Base-by-base conservation (phyloP, 257 asterid species). In the Nyctanthes arbortristis region DNA sequence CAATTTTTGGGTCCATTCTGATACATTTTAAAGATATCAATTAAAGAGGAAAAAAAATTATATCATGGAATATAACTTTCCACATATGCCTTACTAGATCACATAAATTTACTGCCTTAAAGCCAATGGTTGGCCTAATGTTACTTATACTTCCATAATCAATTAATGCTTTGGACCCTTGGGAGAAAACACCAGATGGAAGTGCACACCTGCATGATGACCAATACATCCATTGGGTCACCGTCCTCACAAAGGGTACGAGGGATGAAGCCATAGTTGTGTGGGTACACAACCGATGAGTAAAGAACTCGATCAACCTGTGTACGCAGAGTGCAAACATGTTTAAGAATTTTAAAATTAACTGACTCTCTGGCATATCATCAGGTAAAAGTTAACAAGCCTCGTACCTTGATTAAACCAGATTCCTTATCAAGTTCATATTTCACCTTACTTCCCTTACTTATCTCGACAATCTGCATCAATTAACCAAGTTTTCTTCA, bases 391-490 rank as follows among this genome's bases (percentile, higher is more conserved):
- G 37, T 67, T 33, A 62, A 66, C 49, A 64, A 16, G 43, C n/a
- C 16, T 11, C 18, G 31, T 77, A 94, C 99, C 97, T 91, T 94
- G 90, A 94, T 91, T 47, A 94, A 87, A 75, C 99, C 97, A 78
- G 96, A 86, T 61, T 89, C 85, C 82, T 94, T 94, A 85, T 91
- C 97, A 54, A 94, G 92, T 67, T 94, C 97, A 75, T 94, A 91
- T 79, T 94, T 94, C 92, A 94, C 99, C 86, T 94, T 94, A 75
- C 97, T 78, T 72, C 99, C 99, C 85, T 78, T 91, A 66, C 91
- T 75, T 78, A 91, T 91, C 82, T 94, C 97, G 72, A 94, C 76
- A 74, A 94, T 97, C 99, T 94, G 87, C 76, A 80, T 12, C 28
- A 59, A 61, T 67, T 31, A 57, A 57, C 35, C 57, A 49, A 61